phyloP scores from a whole-genome alignment of 805 yeast species.

The Millerozyma miso region DNA sequence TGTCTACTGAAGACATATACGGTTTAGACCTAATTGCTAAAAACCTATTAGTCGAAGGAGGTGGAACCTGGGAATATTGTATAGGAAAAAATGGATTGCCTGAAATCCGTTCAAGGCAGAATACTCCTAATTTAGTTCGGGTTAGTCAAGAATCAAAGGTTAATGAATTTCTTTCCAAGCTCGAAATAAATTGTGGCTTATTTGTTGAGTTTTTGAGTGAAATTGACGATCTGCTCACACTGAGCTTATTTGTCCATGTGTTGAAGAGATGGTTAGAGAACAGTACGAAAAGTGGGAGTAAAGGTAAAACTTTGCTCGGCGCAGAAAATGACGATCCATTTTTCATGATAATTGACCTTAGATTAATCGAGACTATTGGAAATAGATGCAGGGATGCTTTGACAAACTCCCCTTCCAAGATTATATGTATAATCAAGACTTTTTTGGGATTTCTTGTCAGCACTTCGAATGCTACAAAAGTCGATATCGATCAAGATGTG shows the following conservation, averaged over 20 bases:
- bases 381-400: conserved; percentile 54
- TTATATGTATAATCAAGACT: conserved; percentile 41
- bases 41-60: conserved; percentile 28
- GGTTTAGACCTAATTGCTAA: conserved; percentile 29
- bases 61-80: conserved; percentile 37
- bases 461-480: conserved; percentile 18
- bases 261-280: conserved; percentile 58
- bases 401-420: conserved; percentile 52
- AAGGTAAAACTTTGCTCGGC: conserved; percentile 9
- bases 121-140: not conserved
- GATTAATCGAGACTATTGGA: conserved; percentile 60
- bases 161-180: conserved; percentile 20
- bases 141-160: conserved; percentile 21
- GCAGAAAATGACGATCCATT: conserved; percentile 47
- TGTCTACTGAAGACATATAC: conserved; percentile 9
- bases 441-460: conserved; percentile 30
- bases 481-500: conserved; percentile 23
- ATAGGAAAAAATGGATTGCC: conserved; percentile 38
- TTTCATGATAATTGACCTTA: conserved; percentile 52
- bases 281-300: conserved; percentile 7
- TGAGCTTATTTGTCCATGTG: conserved; percentile 44
- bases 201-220: conserved; percentile 44
- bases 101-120: conserved; percentile 18
- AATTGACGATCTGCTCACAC: conserved; percentile 45
- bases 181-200: conserved; percentile 23